Percentiles rank a stretch among this genome's conserved stretches.
Conservation (phyloP, 495 filamentous ascomycete genomes). For the Mycothermus thermophilus region DNA sequence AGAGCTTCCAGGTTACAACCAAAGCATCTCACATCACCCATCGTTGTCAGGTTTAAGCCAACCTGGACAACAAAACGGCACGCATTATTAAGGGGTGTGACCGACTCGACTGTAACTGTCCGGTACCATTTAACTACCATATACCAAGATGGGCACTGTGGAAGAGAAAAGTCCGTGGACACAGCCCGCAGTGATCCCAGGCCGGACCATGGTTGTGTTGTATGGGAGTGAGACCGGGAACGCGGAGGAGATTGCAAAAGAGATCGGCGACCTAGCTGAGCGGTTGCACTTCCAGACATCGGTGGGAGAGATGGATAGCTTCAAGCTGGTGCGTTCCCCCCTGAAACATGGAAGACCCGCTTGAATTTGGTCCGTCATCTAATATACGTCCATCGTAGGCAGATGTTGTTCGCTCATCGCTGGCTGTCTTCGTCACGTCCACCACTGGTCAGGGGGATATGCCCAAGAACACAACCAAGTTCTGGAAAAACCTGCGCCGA, state of each 20-base stretch:
- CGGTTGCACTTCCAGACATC: conserved; percentile 63
- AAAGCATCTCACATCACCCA: too few species aligned
- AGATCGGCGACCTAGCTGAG: conserved; percentile 57
- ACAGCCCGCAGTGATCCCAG: conserved; percentile 11
- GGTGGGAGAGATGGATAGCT: conserved; percentile 60
- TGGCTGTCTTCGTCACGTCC: conserved; percentile 69
- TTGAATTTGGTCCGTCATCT: too few species aligned
- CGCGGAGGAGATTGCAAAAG: conserved; percentile 73
- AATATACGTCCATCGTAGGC: conserved; percentile 25
- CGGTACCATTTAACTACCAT: too few species aligned
- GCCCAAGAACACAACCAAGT: conserved; percentile 59
- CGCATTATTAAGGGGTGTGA: too few species aligned
- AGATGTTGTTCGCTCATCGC: conserved; percentile 34
- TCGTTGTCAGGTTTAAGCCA: too few species aligned
- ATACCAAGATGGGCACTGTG: conserved; percentile 5
- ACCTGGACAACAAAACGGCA: too few species aligned
- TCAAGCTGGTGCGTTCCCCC: conserved; percentile 52
- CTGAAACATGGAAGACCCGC: too few species aligned
- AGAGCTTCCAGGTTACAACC: too few species aligned
- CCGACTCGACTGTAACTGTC: too few species aligned
- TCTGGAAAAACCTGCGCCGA: conserved; percentile 75
- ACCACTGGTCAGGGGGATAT: conserved; percentile 94
- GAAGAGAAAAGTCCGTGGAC: not conserved
- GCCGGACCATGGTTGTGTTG: conserved; percentile 58
- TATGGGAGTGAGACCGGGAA: conserved; percentile 95